These are phyloP conservation scores for Melaleuca alternifolia DNA, from an alignment of 345 rosid genomes.

Conservation along the genomic window DNA sequence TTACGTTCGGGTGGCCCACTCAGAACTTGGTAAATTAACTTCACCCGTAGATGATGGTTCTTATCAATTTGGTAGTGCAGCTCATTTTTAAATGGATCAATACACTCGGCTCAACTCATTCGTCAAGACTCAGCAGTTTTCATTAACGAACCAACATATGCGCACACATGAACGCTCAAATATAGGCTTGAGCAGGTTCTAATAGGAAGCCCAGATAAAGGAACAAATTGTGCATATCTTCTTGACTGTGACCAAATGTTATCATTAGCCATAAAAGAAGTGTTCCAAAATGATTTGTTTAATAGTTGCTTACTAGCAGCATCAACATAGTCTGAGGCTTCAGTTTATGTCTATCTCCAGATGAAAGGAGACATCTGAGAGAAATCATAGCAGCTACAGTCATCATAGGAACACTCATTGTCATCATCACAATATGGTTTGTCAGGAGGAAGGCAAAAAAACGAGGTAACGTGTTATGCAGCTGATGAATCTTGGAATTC, in stretches of 20 bases:
- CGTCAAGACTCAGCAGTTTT: no score
- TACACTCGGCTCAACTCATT: background rate
- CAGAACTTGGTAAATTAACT: constrained; percentile 5
- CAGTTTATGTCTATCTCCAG: background rate
- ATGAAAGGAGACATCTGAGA: no score
- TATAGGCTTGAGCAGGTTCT: background rate
- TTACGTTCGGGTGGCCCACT: constrained; percentile 2
- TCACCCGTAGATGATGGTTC: background rate
- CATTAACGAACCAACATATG: no score
- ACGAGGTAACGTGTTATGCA: background rate
- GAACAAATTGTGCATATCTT: background rate
- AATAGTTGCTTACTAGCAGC: background rate
- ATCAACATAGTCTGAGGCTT: background rate
- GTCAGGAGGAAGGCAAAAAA: background rate
- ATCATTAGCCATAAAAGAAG: background rate
- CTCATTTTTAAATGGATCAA: background rate
- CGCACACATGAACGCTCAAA: background rate
- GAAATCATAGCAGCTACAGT: background rate
- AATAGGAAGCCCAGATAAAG: background rate
- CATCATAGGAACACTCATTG: background rate
- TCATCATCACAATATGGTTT: background rate
- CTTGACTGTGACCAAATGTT: background rate
- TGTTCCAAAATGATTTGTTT: background rate
- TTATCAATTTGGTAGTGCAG: background rate
- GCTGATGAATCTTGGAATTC: background rate